Evolutionary conservation across 768 basidiomycete species (phyloP).

Genomic region (Lentinula sp.): DNA sequence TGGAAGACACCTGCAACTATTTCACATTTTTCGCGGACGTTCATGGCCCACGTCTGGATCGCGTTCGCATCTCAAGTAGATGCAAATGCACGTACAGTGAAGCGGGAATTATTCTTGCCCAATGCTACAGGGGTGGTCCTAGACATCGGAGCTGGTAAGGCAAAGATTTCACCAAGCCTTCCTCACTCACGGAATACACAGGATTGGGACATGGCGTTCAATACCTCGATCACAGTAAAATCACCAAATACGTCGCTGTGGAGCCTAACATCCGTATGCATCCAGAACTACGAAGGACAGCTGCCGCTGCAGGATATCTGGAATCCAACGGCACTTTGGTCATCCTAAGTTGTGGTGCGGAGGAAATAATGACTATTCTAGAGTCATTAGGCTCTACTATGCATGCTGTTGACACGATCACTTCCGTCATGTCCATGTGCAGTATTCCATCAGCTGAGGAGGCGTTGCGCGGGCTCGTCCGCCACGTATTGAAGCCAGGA

Average conservation of each 20-base stretch:
- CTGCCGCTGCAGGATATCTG: slow-evolving; percentile 43
- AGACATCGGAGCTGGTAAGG: not conserved
- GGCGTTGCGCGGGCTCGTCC: not conserved
- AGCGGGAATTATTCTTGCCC: slow-evolving; percentile 11
- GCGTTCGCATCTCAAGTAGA: slow-evolving; percentile 19
- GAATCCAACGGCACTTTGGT: slow-evolving; percentile 48
- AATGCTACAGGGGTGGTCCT: not conserved
- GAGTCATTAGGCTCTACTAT: slow-evolving; percentile 21
- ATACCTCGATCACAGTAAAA: slow-evolving; percentile 50
- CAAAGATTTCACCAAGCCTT: not conserved
- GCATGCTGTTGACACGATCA: slow-evolving; percentile 40
- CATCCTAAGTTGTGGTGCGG: slow-evolving; percentile 59
- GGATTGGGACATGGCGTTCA: slow-evolving; percentile 58
- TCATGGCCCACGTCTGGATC: slow-evolving; percentile 39
- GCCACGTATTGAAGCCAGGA: slow-evolving; percentile 53
- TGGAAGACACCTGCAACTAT: slow-evolving; percentile 24
- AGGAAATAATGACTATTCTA: slow-evolving; percentile 46
- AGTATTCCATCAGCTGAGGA: not conserved
- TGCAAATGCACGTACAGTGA: slow-evolving; percentile 19
- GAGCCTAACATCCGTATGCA: slow-evolving; percentile 72
- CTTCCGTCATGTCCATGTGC: not conserved
- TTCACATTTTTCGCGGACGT: slow-evolving; percentile 28
- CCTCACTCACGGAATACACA: slow-evolving; percentile 15
- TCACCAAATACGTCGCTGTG: slow-evolving; percentile 64
- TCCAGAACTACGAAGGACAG: slow-evolving; percentile 39